Evolutionary conservation across 2,329 filamentous ascomycete species (phyloP), one percentile per base, ranked within the genome.

Genomic region (Arthrobotrys entomopaga): DNA sequence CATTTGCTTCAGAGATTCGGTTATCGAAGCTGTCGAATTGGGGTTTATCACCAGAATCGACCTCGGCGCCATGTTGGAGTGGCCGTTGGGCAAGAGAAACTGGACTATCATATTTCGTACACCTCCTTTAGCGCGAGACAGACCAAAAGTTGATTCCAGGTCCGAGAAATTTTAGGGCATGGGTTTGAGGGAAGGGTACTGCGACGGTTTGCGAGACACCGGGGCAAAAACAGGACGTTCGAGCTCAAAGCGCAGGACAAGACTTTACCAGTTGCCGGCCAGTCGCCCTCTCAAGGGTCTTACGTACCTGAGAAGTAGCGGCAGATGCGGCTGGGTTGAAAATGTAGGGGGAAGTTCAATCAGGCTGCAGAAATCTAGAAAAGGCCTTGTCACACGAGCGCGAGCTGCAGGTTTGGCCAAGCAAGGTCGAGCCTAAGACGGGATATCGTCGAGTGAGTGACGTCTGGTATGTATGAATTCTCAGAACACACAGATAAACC

Each of bases 1-100:
- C 8, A 86, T 80, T 7, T 84, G 83, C 77, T 85, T 84, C 78
- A 93, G 84, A 24, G 86, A 87, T 5, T 87, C 83, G 10, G 91
- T 94, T 91, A 94, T 94, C 65, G 84, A 83, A 65, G 82, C 78
- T 0, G 89, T 92, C 1, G 90, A 92, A 82, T 95, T 95, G 38
- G 91, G 91, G 79, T 95, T 94, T 78, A 94, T 85, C 74, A 94
- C 83, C 46, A 94, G 84, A 76, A 93, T 87, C 75, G 81, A 84
- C 76, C 81, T 82, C 24, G 77, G 77, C 71, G 69, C 69, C 69
- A 73, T 73, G 56, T 60, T 63, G 65, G 69, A 66, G 56, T 56
- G 69, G 49, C 61, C 69, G 38, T 54, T 73, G 56, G 61, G 69
- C 34, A 63, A 48, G 69, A 73, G 69, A 48, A 66, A 73, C 69